Conservation (phyloP, 768 basidiomycete genomes). For the Tremella fuciformis region DNA sequence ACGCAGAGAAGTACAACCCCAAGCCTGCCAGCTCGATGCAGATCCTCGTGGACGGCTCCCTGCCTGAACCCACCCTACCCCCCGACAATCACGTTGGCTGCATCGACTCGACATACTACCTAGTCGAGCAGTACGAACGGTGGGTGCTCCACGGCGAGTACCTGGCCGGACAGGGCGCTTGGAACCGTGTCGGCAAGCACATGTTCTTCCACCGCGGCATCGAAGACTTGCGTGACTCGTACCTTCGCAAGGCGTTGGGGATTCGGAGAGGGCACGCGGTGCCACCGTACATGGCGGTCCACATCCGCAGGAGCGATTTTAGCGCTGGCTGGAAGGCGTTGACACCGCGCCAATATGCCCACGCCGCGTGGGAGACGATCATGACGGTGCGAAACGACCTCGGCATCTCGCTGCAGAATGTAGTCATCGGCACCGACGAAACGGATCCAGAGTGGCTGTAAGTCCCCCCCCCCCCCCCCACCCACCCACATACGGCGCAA, state of each 20-base stretch:
- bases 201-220: too few relatives aligned
- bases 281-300: constrained; percentile 10
- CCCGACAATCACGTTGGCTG: background rate
- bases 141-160: constrained; percentile 8
- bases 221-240: too few relatives aligned
- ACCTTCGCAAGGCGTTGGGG: too few relatives aligned
- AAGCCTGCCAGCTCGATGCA: too few relatives aligned
- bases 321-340: background rate
- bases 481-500: too few relatives aligned
- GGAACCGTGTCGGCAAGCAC: too few relatives aligned
- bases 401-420: background rate
- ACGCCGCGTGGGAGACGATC: background rate
- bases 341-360: background rate
- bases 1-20: too few relatives aligned
- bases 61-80: background rate
- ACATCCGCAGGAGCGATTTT: constrained; percentile 1
- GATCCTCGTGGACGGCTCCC: too few relatives aligned
- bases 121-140: background rate
- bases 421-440: constrained; percentile 14
- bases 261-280: too few relatives aligned
- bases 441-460: constrained; percentile 18
- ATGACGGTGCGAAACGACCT: background rate
- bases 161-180: background rate
- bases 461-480: too few relatives aligned
- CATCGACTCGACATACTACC: background rate